A percentile compares a stretch with the other conserved stretches of the same genome.
phyloP scores from a whole-genome alignment of 306 rosid genomes.

The Cucumis sativus region Cucumber_9930_V3 NC_026661.2:10686001-10686500 shows the following conservation, averaged over 20 bases:
- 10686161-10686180: background rate
- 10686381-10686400: background rate
- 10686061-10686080: too few species aligned
- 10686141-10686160: background rate
- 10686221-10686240: slow-evolving; percentile 80
- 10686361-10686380: background rate
- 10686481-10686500: background rate
- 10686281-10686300: background rate
- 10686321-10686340: background rate
- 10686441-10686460: background rate
- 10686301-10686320: background rate
- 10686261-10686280: background rate
- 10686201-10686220: slow-evolving; percentile 93
- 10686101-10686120: background rate
- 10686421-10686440: background rate
- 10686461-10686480: background rate
- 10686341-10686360: background rate
- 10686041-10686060: too few species aligned
- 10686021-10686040: too few species aligned
- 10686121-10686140: background rate
- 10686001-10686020: too few species aligned
- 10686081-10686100: background rate
- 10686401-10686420: background rate
- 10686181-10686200: slow-evolving; percentile 73
- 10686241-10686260: background rate